Evolutionary conservation across 2,329 filamentous ascomycete species (phyloP).

Genomic region (Aquanectria penicillioides): DNA sequence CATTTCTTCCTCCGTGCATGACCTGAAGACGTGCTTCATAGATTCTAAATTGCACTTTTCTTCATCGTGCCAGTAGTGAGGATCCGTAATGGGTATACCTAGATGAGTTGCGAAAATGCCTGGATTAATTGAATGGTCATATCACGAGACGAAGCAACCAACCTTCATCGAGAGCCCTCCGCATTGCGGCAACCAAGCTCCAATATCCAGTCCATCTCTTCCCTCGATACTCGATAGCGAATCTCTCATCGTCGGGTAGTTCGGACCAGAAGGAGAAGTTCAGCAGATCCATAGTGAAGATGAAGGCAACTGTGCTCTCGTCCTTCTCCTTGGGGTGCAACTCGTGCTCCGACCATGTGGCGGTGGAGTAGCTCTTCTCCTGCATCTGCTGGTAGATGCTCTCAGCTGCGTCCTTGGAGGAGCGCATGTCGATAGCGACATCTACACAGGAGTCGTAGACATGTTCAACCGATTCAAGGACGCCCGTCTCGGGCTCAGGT

Average conservation of each 20-base stretch:
- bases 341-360: constrained; percentile 88
- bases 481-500: constrained; percentile 78
- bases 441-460: constrained; percentile 95
- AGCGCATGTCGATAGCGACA: constrained; percentile 85
- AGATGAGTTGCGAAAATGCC: background rate
- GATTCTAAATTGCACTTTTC: constrained; percentile 79
- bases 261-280: constrained; percentile 99
- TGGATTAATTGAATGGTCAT: constrained; percentile 9
- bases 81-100: constrained; percentile 89
- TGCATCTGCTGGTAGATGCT: constrained; percentile 86
- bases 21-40: constrained; percentile 83
- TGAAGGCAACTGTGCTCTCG: constrained; percentile 84
- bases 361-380: constrained; percentile 82
- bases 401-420: constrained; percentile 83
- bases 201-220: constrained; percentile 94
- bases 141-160: constrained; percentile 24
- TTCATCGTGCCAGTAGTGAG: constrained; percentile 85
- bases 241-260: constrained; percentile 73
- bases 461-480: constrained; percentile 83
- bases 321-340: constrained; percentile 88
- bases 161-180: constrained; percentile 89
- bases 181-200: constrained; percentile 88
- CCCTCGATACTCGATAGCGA: constrained; percentile 83
- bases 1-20: constrained; percentile 86
- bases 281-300: constrained; percentile 96